Evolutionary conservation across 768 basidiomycete species (phyloP), one percentile per base, ranked within the genome.

Genomic region (Hydnomerulius pinastri): DNA sequence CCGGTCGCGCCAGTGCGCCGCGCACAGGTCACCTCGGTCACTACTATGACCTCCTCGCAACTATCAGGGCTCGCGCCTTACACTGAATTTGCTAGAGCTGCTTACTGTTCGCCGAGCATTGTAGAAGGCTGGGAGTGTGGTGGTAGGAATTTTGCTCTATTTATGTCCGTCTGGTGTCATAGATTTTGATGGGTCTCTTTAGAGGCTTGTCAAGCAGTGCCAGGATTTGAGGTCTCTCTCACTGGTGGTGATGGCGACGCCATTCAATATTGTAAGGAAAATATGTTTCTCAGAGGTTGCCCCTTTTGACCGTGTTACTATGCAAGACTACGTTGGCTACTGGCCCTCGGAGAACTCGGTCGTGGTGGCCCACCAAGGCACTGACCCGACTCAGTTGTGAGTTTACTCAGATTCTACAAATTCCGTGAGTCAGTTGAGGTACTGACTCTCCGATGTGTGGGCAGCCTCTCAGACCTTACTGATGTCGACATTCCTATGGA

Each of bases 301-400:
- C 23, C 18, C 4, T n/a, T 18, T 21, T 56, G 12, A 52, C 33
- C 17, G 11, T 17, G 13, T 37, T 25, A 39, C 17, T 28, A 15
- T 37, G 20, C 4, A 46, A 83, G 81, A 69, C 55, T 83, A 75
- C 56, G 80, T 83, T 17, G 83, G 83, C 6, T 82, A 77, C 55
- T 82, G 79, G 72, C 76, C 77, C 1, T 53, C 67, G 6, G 65
- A 77, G 51, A 71, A 76, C 48, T 70, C 80, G 3, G 73, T 84
- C 30, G 73, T 85, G n/a, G 80, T 85, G 7, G 77, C 77, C 1
- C 83, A 84, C 54, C 72, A 85, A 59, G 83, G 83, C 13, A 85
- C 83, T 5, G 79, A 85, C 51, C 79, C 82, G 6, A 74, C 68
- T 0, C 61, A 78, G 50, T 56, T 85, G 82, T 83, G 55, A 63